Base-by-base conservation (phyloP, 768 basidiomycete genomes). In the Phlebiopsis gigantea region DNA sequence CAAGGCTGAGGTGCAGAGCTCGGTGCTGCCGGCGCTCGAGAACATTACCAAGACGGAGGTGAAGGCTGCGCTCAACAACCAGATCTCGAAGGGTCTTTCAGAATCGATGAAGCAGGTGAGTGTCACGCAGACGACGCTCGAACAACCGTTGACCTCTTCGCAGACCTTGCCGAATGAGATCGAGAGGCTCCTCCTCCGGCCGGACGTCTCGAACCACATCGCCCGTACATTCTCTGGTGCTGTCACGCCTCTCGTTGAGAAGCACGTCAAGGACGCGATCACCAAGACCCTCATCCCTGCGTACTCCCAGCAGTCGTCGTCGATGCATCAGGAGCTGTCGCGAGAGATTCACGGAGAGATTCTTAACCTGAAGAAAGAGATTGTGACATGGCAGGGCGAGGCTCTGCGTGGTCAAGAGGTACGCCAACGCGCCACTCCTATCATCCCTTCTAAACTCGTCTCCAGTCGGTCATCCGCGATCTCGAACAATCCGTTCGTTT, bases 1-100 rank as follows among this genome's bases (percentile, higher is more conserved):
- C 65, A 92, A 91, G 74, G 77, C 74, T 52, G 91, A 93, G 67
- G 87, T 93, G 15, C 90, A 90, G 67, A 86, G 79, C 63, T 90
- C 89, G 0, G 88, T 94, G 12, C 75, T 93, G 19, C 92, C 92
- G 4, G 81, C 90, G 7, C 75, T 94, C 30, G 90, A 92, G 68
- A 84, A 74, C 53, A 90, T 93, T 67, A 93, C 90, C 8, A 87
- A 84, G 71, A 82, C 72, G 49, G 91, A 93, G 70, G 87, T 95
- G 54, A 87, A 85, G 69, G 72, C 80, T 4, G 89, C 87, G 10
- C 75, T 93, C 59, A 87, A 85, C 62, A 85, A 85, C 57, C 89
- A 92, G 64, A 80, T 95, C 57, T 83, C 86, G 31, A 79, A 81
- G 61, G 87, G 87, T 7, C 67, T 94, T 50, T 78, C 83, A 2